Evolutionary conservation across 345 rosid species (phyloP).

Genomic region (Aegle marmelos): DNA sequence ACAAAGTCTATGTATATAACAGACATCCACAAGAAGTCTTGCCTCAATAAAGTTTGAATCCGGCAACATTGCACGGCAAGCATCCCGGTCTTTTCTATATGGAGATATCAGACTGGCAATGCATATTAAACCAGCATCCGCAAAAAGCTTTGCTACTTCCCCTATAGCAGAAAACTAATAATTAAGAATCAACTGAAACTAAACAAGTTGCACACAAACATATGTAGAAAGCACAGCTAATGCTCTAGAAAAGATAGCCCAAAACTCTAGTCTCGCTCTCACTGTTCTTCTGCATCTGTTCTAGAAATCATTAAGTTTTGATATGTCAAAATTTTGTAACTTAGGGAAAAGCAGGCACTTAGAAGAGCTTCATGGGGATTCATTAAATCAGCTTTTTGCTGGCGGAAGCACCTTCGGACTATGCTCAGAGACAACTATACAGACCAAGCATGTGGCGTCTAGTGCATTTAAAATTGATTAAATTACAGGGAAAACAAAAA

Average conservation of each 20-base stretch:
- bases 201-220: conserved; percentile 1
- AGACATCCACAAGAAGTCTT: conserved; percentile 18
- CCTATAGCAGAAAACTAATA: conserved; percentile 37
- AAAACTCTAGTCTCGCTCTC: neutral
- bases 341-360: neutral
- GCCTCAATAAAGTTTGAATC: conserved; percentile 76
- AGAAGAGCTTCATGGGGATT: neutral
- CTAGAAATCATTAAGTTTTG: neutral
- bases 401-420: neutral
- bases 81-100: conserved; percentile 78
- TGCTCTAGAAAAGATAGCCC: neutral
- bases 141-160: conserved; percentile 90
- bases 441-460: neutral
- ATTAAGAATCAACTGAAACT: neutral
- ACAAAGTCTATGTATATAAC: conserved; percentile 2
- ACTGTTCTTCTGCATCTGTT: neutral
- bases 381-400: neutral
- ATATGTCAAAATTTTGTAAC: neutral
- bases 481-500: neutral
- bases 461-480: neutral
- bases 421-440: neutral
- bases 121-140: conserved; percentile 89
- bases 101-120: conserved; percentile 94
- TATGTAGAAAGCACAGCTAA: neutral
- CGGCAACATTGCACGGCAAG: conserved; percentile 75